Evolutionary conservation across 169 alveolate genomes (phyloP), one percentile per base, ranked within the genome.

Genomic region (Miamiensis avidus): DNA sequence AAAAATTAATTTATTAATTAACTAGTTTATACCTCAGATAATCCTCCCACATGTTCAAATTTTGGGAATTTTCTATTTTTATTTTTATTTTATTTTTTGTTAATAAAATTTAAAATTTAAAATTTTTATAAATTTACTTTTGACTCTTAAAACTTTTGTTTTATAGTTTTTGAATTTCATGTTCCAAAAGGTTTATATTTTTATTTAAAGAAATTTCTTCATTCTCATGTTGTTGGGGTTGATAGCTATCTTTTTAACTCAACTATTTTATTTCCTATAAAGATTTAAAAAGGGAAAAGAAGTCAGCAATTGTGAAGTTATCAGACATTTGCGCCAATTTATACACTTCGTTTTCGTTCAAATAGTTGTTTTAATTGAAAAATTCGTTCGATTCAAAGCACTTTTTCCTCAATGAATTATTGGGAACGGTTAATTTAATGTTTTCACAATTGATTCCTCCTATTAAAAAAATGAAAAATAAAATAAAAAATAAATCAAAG

Each of bases 301-400:
- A 72, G 73, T 89, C 93, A 30, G 64, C 81, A 6, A 85, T 75
- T 76, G 77, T 78, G 65, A 89, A 89, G 75, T 89, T 84, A 79
- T 89, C 93, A 29, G 90, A 75, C 29, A 69, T 27, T 29, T 76
- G 28, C 0, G 89, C 86, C 65, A 75, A 74, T 65, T 84, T 69
- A 65, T 89, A 73, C 1, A 84, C 72, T 25, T 29, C 34, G 0
- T 79, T 20, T 25, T 86, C 91, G 29, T 31, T 78, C n/a, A 31
- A 27, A 75, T 49, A 4, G 28, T 75, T 34, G 1, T 65, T 31
- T 28, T 20, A 73, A 69, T 26, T 82, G 27, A 76, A 76, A 4
- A 31, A 76, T 26, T 28, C 72, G 4, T 31, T 6, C 4, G 4
- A 11, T 49, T 49, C 69, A 49, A 49, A 20, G 69, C 4, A 49